Conservation (phyloP, 345 rosid genomes). For the Camelina neglecta region DNA sequence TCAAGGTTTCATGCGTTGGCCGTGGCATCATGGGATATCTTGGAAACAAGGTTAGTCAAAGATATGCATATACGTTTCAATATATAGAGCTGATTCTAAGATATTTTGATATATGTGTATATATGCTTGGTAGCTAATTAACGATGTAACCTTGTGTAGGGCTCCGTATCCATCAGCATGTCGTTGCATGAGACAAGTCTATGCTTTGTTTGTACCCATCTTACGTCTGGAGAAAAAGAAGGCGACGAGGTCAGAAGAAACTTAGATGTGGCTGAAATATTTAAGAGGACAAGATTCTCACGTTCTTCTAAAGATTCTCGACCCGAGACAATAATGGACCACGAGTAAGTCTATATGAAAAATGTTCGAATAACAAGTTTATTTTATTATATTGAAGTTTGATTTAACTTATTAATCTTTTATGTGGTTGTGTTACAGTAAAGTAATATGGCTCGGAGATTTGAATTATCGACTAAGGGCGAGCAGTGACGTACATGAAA, state of each 20-base stretch:
- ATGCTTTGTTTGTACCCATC: slow-evolving; percentile 90
- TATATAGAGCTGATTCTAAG: not conserved
- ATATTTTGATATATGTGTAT: not conserved
- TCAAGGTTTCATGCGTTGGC: slow-evolving; percentile 90
- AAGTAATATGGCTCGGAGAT: slow-evolving; percentile 96
- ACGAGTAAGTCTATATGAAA: slow-evolving; percentile 63
- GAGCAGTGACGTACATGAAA: slow-evolving; percentile 53
- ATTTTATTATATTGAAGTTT: not conserved
- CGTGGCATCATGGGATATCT: slow-evolving; percentile 97
- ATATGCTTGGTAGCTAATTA: slow-evolving; percentile 5
- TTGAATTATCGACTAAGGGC: slow-evolving; percentile 87
- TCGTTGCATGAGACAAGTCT: slow-evolving; percentile 63
- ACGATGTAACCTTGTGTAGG: slow-evolving; percentile 50
- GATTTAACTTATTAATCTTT: not conserved
- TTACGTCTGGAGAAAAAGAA: slow-evolving; percentile 92
- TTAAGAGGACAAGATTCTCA: slow-evolving; percentile 77
- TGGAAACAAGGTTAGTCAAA: slow-evolving; percentile 79
- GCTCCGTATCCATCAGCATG: slow-evolving; percentile 91
- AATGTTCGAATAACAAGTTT: not conserved
- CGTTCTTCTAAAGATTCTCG: slow-evolving; percentile 48
- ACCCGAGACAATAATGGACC: slow-evolving; percentile 72
- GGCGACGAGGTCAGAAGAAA: slow-evolving; percentile 85
- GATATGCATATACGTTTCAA: not conserved
- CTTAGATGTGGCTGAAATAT: slow-evolving; percentile 77
- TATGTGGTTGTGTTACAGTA: slow-evolving; percentile 50